Evolutionary conservation across 2,329 filamentous ascomycete species (phyloP).

Genomic region (Cadophora malorum): DNA sequence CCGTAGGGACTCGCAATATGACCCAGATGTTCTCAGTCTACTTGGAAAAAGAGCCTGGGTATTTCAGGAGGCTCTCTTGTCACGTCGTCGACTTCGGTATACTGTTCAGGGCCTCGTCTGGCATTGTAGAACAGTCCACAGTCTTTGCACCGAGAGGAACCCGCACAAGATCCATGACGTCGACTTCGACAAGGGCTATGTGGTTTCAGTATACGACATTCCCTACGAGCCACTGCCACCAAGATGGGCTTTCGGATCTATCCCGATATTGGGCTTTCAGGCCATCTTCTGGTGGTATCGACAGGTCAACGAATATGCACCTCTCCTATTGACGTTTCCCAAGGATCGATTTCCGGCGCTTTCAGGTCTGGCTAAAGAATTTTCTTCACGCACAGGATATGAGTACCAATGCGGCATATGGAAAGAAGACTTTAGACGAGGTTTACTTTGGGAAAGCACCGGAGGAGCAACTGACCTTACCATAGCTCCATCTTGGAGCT

Average conservation of each 20-base stretch:
- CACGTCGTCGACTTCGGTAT: neutral
- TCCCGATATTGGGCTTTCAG: neutral
- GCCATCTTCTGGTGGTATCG: neutral
- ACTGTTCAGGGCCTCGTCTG: neutral
- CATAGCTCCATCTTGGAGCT: neutral
- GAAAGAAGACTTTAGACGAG: neutral
- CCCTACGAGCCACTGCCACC: neutral
- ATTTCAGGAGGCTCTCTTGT: neutral
- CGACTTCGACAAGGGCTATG: neutral
- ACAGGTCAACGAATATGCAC: neutral
- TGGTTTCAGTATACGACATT: neutral
- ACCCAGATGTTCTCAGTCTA: neutral
- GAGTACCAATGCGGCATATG: neutral
- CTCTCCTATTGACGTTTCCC: neutral
- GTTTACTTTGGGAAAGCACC: neutral
- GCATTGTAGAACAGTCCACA: neutral
- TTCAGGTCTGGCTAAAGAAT: neutral
- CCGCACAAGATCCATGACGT: neutral
- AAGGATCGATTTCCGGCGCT: neutral
- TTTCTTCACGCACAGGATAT: neutral
- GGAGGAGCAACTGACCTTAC: neutral
- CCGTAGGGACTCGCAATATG: neutral
- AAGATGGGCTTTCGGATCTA: neutral
- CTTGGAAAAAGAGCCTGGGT: neutral
- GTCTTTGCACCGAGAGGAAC: neutral